These are phyloP conservation scores for Microcyclospora pomicola DNA, from an alignment of 2,329 filamentous ascomycete species.

Conservation along the genomic window DNA sequence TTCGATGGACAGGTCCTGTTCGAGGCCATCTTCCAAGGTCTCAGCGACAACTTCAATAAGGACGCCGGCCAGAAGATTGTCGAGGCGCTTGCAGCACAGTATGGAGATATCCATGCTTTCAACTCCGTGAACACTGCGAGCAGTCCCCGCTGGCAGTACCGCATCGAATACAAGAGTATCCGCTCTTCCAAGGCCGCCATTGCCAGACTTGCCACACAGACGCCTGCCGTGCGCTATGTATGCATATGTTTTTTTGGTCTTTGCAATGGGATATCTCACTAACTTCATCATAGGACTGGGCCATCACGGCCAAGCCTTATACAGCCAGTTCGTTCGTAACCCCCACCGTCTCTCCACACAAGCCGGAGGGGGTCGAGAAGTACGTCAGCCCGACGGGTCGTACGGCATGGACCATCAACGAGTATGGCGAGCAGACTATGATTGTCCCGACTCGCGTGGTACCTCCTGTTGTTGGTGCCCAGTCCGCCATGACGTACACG, in stretches of 20 bases:
- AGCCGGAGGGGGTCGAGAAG: neutral
- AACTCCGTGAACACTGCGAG: conserved; percentile 3
- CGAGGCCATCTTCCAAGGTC: conserved; percentile 6
- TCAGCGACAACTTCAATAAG: conserved; percentile 6
- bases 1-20: conserved; percentile 19
- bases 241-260: too few species aligned
- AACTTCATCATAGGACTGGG: conserved; percentile 4
- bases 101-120: conserved; percentile 14
- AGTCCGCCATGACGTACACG: neutral
- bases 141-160: conserved; percentile 11
- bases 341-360: neutral
- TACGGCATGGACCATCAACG: conserved; percentile 12
- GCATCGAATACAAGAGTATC: conserved; percentile 17
- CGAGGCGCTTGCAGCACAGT: conserved; percentile 6
- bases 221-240: neutral
- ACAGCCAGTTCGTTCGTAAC: neutral
- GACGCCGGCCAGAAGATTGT: conserved; percentile 5
- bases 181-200: conserved; percentile 9
- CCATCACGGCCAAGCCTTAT: neutral
- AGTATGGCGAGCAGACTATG: conserved; percentile 6
- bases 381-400: conserved; percentile 16
- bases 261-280: neutral
- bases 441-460: neutral
- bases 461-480: neutral
- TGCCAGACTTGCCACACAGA: neutral